Base-by-base conservation (phyloP, 495 filamentous ascomycete genomes). In the Aspergillus kassunensis region DNA sequence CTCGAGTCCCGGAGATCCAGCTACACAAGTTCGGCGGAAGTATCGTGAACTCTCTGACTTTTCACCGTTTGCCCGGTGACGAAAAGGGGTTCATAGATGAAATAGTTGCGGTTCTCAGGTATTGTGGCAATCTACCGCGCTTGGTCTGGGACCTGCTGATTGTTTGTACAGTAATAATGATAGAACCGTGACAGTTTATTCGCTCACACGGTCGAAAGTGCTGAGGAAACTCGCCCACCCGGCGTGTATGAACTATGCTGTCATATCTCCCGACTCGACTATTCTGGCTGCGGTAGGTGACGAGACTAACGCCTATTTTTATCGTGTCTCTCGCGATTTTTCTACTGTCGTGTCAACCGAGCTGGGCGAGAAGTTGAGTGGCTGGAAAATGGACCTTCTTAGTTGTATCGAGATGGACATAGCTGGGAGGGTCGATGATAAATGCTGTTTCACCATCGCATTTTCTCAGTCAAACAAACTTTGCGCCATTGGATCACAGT, bases 241-340 rank as follows among this genome's bases (percentile, higher is more conserved):
- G 33, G 83, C 87, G 55, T 83, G 80, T 48, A 92, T 96, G 71
- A 98, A 98, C 65, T 91, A 93, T 65, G 88, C 91, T 5, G 83
- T 90, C 16, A 84, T 98, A 36, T 96, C 91, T 23, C 93, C 93
- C 0, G 88, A 97, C 57, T 91, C 90, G 0, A 77, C 74, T 34
- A 67, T 95, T 15, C 78, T 97, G 5, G 75, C 91, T 3, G 88
- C 90, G 9, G 86, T 97, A 33, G 89, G 91, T 19, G 95, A 98
- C 58, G 82, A 89, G 59, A 82, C 86, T 3, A 84, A 78, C 51
- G 85, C 89, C 2, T 96, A 93, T 64, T 84, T 97, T 50, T 91
- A 93, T 64, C 68, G 81, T 56, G 66, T 70, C 35, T 58, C 54
- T 34, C 66, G 73, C 46, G 65, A 77, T 46, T 49, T 56, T 42